phyloP scores from a whole-genome alignment of 768 basidiomycete genomes.

The Rhodotorula paludigena region DNA sequence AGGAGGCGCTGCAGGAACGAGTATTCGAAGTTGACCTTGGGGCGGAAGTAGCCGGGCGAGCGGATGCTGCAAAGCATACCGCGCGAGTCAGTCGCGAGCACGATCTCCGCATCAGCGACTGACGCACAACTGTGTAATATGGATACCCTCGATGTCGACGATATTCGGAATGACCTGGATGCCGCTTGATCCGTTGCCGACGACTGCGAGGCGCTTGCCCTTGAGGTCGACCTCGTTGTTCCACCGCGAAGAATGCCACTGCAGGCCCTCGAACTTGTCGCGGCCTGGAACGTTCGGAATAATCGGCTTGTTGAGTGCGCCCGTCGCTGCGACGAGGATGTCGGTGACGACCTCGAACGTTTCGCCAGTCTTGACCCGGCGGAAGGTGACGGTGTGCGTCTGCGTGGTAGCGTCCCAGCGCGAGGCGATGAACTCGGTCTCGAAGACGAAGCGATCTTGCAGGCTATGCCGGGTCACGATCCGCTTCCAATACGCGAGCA shows the following conservation, averaged over 20 bases:
- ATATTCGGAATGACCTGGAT: conserved; percentile 52
- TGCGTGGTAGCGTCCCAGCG: conserved; percentile 53
- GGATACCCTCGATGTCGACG: conserved; percentile 35
- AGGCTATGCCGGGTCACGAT: conserved; percentile 48
- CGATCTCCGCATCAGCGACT: too few species aligned
- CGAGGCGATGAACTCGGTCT: conserved; percentile 50
- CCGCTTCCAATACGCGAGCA: conserved; percentile 8
- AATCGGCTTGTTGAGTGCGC: conserved; percentile 53
- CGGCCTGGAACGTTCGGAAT: conserved; percentile 52
- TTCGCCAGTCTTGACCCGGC: conserved; percentile 49
- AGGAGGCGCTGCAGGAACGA: conserved; percentile 7
- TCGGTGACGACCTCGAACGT: conserved; percentile 50
- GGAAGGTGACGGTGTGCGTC: conserved; percentile 51
- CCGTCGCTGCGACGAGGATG: conserved; percentile 53
- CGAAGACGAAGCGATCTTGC: conserved; percentile 51
- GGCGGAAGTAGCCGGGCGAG: conserved; percentile 23
- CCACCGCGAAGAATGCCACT: conserved; percentile 60
- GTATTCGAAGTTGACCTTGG: conserved; percentile 29
- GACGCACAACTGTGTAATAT: conserved; percentile 51
- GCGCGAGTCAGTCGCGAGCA: too few species aligned
- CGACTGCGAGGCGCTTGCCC: conserved; percentile 58
- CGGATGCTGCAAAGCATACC: conserved; percentile 11
- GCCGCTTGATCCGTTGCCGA: conserved; percentile 63
- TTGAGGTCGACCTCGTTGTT: conserved; percentile 55
- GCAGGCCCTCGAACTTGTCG: conserved; percentile 53